Base-by-base conservation (phyloP, 148 eudicot genomes). In the Agrostemma githago region DNA sequence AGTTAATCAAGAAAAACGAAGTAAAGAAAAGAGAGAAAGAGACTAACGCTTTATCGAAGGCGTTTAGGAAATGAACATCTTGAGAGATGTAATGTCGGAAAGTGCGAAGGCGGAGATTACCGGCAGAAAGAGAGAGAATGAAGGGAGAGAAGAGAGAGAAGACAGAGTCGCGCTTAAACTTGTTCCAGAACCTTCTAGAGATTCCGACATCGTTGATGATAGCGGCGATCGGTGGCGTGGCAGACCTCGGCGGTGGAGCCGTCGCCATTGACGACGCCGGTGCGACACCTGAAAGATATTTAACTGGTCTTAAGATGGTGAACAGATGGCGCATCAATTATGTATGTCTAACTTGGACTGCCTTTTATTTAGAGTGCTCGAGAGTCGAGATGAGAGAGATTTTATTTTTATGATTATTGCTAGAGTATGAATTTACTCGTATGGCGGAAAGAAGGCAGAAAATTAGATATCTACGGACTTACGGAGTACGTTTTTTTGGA, bases 81-180 rank as follows among this genome's bases (percentile, higher is more conserved):
- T 95, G 99, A 43, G 90, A 83, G 70, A 95, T 74, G 75, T 95
- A 95, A 78, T 88, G 86, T 5, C 92, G 82, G 71, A 96, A 96
- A 60, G 90, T 8, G 0, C 90, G 85, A 38, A 89, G 40, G 0
- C 73, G 61, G 9, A 96, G 84, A 76, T 78, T 81, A 16, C 96
- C 99, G 6, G 94, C 82, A 46, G 94, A 91, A 84, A 96, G 83
- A 70, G 82, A 84, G 71, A 92, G 77, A 1, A 96, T 75, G 61
- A 96, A 96, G 3, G 99, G 99, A 74, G 89, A 82, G 76, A 86
- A 92, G 9, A 89, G 81, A 74, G 96, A 88, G 67, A 85, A 70
- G 68, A 80, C 62, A 61, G 86, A 78, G 60, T 88, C 91, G 5
- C 85, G 82, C 7, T 66, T 75, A 34, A 77, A 82, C 81, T 90